Evolutionary conservation across 208 protist species (phyloP).

Genomic region (Trypanosomatidae sp.): DNA sequence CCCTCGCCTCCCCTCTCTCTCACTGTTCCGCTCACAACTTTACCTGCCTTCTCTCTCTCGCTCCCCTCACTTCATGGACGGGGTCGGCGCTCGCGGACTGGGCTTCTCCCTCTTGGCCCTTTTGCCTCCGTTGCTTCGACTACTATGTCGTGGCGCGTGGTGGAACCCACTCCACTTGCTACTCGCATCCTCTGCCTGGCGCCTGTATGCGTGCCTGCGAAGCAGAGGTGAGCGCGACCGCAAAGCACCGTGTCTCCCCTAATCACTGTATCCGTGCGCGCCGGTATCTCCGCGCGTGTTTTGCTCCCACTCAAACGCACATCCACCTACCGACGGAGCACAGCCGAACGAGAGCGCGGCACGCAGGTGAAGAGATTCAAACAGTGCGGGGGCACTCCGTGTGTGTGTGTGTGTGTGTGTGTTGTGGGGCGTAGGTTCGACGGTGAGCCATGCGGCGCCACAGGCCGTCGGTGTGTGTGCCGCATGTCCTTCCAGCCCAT

Average conservation of each 20-base stretch:
- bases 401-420: constrained; percentile 3
- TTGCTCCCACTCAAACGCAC: not conserved
- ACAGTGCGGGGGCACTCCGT: not conserved
- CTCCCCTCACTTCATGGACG: not conserved
- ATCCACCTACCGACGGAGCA: not conserved
- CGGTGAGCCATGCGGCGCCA: not conserved
- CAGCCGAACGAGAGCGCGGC: not conserved
- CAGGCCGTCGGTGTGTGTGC: not conserved
- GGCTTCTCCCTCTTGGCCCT: not conserved
- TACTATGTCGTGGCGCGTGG: not conserved
- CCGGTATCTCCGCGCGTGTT: not conserved
- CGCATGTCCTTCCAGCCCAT: constrained; percentile 74
- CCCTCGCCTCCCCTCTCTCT: not conserved
- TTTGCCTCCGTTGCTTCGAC: not conserved
- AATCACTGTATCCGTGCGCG: not conserved
- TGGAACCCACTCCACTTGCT: not conserved
- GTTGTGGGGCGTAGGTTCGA: not conserved
- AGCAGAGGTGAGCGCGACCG: not conserved
- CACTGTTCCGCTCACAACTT: not conserved
- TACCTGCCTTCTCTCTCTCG: not conserved
- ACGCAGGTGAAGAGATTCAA: not conserved
- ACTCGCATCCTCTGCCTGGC: not conserved
- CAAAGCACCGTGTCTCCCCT: not conserved
- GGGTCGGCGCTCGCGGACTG: not conserved
- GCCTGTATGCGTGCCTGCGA: not conserved